A percentile compares a stretch with the other conserved stretches of the same genome.
phyloP scores from a whole-genome alignment of 768 basidiomycete genomes.

The Pholiota molesta region DNA sequence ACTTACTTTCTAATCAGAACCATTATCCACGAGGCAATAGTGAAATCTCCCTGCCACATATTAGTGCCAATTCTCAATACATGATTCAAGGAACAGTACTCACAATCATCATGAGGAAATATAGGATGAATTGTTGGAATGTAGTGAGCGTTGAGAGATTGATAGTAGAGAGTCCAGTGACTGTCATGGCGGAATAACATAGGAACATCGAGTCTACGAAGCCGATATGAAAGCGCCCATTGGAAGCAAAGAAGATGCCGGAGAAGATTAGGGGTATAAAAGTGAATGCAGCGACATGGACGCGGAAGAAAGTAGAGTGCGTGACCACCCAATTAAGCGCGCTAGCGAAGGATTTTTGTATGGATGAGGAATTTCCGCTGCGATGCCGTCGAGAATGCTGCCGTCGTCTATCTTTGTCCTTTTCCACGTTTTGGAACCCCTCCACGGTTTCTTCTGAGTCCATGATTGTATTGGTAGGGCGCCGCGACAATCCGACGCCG shows the following conservation, averaged over 20 bases:
- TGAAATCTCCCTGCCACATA: constrained; percentile 42
- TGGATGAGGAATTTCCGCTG: constrained; percentile 13
- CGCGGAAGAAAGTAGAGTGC: constrained; percentile 52
- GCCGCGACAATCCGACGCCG: background rate
- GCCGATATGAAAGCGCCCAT: constrained; percentile 51
- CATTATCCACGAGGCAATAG: constrained; percentile 65
- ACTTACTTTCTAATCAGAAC: constrained; percentile 62
- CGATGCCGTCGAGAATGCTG: background rate
- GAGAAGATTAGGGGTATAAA: constrained; percentile 62
- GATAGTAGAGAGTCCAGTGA: constrained; percentile 48
- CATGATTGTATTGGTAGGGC: background rate
- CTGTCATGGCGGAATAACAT: constrained; percentile 62
- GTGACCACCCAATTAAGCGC: constrained; percentile 14
- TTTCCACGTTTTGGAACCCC: background rate
- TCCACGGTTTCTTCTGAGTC: background rate
- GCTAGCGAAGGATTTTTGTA: constrained; percentile 1
- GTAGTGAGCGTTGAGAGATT: constrained; percentile 52
- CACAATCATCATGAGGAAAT: constrained; percentile 55
- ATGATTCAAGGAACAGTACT: constrained; percentile 16
- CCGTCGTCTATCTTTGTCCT: background rate
- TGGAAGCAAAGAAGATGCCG: constrained; percentile 67
- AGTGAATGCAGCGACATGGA: constrained; percentile 53
- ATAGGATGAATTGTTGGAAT: constrained; percentile 54
- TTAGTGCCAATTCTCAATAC: background rate
- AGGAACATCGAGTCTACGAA: constrained; percentile 64